Percentiles rank a stretch among this genome's conserved stretches.
Evolutionary conservation across 371 early-diverging fungal genomes (phyloP).

Genomic region (Entomophthora muscae): DNA sequence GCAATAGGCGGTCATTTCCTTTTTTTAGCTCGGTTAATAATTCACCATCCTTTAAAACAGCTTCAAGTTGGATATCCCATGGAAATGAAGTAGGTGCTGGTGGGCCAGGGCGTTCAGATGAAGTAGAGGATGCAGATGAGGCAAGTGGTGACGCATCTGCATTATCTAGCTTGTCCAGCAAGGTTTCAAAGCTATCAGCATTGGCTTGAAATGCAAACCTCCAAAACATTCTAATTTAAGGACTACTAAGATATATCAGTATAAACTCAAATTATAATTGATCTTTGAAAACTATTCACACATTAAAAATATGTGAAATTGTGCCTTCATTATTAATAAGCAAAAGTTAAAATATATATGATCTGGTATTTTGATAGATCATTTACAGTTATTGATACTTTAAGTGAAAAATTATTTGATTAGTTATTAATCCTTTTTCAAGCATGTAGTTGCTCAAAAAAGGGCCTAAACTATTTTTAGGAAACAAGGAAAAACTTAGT

Average conservation of each 20-base stretch:
- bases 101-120: neutral
- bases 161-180: conserved; percentile 5
- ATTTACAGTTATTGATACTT: too few relatives aligned
- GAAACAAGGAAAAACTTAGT: too few relatives aligned
- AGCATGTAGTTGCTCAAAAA: too few relatives aligned
- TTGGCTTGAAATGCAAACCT: conserved; percentile 10
- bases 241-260: neutral
- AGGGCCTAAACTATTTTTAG: too few relatives aligned
- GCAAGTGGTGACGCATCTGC: neutral
- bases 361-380: too few relatives aligned
- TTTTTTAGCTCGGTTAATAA: conserved; percentile 3
- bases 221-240: conserved; percentile 8
- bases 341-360: too few relatives aligned
- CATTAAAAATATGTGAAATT: too few relatives aligned
- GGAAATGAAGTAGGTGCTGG: neutral
- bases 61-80: neutral
- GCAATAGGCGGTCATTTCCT: conserved; percentile 4
- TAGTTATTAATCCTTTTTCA: too few relatives aligned
- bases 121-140: neutral
- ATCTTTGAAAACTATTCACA: too few relatives aligned
- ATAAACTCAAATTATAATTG: too few relatives aligned
- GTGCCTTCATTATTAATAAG: too few relatives aligned
- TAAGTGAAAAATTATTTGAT: too few relatives aligned
- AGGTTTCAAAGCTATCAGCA: conserved; percentile 5
- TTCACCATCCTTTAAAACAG: conserved; percentile 5